Conservation (phyloP, 2,329 filamentous ascomycete species). For the Aspergillus aculeatinus region DNA sequence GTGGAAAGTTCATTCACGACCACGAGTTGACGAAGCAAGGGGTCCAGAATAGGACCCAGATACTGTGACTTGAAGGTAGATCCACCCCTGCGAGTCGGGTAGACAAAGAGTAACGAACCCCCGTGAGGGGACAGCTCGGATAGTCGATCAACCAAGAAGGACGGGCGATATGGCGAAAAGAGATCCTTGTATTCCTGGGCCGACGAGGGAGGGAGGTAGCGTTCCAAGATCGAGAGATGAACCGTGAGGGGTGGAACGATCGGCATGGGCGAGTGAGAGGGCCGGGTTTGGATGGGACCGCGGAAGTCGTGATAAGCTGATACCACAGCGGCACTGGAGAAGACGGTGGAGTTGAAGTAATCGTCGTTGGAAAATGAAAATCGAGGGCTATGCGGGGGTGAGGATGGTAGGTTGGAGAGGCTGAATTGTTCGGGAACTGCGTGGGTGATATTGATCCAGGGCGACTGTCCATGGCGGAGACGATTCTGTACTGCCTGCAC, state of each 20-base stretch:
- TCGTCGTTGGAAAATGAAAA: conserved; percentile 52
- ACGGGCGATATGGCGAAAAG: conserved; percentile 55
- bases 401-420: conserved; percentile 60
- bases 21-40: conserved; percentile 58
- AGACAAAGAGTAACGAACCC: conserved; percentile 62
- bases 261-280: conserved; percentile 53
- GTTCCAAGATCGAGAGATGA: conserved; percentile 61
- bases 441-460: conserved; percentile 65
- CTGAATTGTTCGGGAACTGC: conserved; percentile 63
- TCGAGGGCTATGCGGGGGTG: conserved; percentile 60
- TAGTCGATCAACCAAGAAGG: conserved; percentile 60
- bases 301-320: conserved; percentile 58
- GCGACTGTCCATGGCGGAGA: conserved; percentile 51
- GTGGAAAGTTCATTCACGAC: conserved; percentile 60
- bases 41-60: conserved; percentile 61
- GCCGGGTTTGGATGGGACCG: conserved; percentile 42
- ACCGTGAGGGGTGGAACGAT: conserved; percentile 61
- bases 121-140: conserved; percentile 58
- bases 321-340: conserved; percentile 61
- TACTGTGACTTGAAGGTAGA: conserved; percentile 60
- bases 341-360: conserved; percentile 62
- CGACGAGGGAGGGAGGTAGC: conserved; percentile 64
- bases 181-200: conserved; percentile 59
- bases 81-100: conserved; percentile 59
- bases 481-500: conserved; percentile 56